Evolutionary conservation across 306 rosid species (phyloP).

Genomic region (Vachellia pachyceras): DNA sequence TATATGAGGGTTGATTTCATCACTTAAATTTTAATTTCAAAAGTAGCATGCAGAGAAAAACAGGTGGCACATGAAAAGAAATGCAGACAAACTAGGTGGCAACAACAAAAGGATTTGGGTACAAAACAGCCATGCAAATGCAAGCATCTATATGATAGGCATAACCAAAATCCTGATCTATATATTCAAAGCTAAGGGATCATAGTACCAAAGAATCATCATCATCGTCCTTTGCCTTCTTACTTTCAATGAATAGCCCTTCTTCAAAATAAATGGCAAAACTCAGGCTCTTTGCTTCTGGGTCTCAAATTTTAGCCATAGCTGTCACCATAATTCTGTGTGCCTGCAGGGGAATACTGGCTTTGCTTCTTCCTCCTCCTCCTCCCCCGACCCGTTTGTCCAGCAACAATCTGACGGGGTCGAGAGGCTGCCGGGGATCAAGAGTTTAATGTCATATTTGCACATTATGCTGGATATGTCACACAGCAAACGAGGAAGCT

Average conservation of each 20-base stretch:
- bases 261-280: neutral
- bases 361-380: constrained; percentile 2
- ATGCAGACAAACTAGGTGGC: too few relatives aligned
- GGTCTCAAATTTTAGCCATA: constrained; percentile 30
- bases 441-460: constrained; percentile 50
- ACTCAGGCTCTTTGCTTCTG: constrained; percentile 24
- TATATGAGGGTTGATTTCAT: too few relatives aligned
- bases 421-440: constrained; percentile 59
- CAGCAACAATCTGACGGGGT: constrained; percentile 58
- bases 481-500: constrained; percentile 54
- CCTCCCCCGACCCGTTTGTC: constrained; percentile 40
- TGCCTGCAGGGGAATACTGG: constrained; percentile 27
- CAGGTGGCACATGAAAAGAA: too few relatives aligned
- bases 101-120: too few relatives aligned
- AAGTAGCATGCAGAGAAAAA: too few relatives aligned
- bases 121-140: too few relatives aligned
- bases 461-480: constrained; percentile 68
- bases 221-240: too few relatives aligned
- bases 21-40: too few relatives aligned
- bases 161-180: too few relatives aligned
- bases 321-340: constrained; percentile 11
- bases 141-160: too few relatives aligned
- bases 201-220: neutral
- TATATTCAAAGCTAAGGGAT: too few relatives aligned
- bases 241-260: too few relatives aligned